phyloP scores from a whole-genome alignment of 2,329 filamentous ascomycete species.

The Mollisia scopiformis region DNA sequence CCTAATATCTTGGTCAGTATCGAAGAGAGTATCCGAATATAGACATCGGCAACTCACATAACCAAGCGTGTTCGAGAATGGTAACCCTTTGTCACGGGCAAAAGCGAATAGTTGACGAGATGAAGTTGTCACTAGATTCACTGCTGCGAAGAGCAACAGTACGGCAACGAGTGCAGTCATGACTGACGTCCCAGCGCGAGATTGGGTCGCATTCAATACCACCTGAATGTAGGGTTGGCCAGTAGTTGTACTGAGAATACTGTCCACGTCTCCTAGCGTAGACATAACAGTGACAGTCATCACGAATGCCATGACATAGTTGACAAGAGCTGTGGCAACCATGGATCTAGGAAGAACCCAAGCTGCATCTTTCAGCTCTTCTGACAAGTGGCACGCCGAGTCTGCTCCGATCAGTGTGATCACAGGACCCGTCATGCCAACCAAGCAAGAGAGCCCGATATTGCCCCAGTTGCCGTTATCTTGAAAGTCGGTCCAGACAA shows the following conservation, averaged over 20 bases:
- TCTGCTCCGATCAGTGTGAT: constrained; percentile 19
- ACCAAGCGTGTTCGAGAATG: constrained; percentile 41
- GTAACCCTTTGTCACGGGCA: constrained; percentile 45
- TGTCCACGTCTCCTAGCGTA: constrained; percentile 39
- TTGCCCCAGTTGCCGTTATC: constrained; percentile 36
- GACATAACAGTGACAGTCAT: constrained; percentile 38
- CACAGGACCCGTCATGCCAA: constrained; percentile 41
- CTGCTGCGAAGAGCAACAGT: constrained; percentile 40
- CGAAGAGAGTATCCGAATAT: background rate
- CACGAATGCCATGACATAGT: constrained; percentile 48
- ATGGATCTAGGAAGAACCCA: constrained; percentile 49
- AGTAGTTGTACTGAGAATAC: constrained; percentile 42
- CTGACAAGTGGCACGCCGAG: constrained; percentile 43
- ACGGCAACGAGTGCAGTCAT: constrained; percentile 48
- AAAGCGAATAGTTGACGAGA: constrained; percentile 45
- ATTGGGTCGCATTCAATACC: constrained; percentile 48
- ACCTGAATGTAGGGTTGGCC: constrained; percentile 53
- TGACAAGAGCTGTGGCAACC: constrained; percentile 44
- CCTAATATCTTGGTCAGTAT: constrained; percentile 19
- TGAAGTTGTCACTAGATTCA: constrained; percentile 39
- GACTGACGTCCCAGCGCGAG: constrained; percentile 45
- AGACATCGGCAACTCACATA: constrained; percentile 36
- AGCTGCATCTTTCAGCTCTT: constrained; percentile 50
- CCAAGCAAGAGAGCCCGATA: constrained; percentile 37
- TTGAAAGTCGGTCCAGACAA: constrained; percentile 34